Evolutionary conservation across 1,139 yeast species (phyloP), one percentile per base, ranked within the genome.

Genomic region (Hyphopichia khmerensis): DNA sequence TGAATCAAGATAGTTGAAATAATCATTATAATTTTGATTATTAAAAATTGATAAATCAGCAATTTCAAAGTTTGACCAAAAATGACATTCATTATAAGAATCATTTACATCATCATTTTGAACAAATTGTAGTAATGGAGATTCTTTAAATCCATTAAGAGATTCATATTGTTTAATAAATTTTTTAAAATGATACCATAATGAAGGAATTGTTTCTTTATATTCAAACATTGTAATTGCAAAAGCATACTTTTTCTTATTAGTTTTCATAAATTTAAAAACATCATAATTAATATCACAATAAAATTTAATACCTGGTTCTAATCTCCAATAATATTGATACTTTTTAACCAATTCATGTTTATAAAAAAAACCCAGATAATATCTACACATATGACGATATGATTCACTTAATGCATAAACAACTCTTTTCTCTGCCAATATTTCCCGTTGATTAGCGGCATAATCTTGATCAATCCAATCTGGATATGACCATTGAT

Each of bases 1-100:
- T 7, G 33, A 17, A 47, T 68, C 73, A 39, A 68, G 52, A 40
- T 48, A 57, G 10, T 57, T 43, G 42, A 68, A 68, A 40, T 55
- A 60, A 2, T 48, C 45, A 13, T 53, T 46, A 48, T 68, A 68
- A 13, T 52, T 46, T 1, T 44, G 43, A 34, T 52, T 49, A 31
- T 52, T 46, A 43, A 59, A 68, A 2, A 67, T 44, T 16, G 56
- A 53, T 11, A 68, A 46, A 40, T 57, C 59, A 6, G 67, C 73
- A 32, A 68, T 62, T 48, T 68, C 73, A 40, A 67, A 68, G 47
- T 68, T 68, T 37, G 69, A 51, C 74, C 74, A 68, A 45, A 68
- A 67, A 46, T 68, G 73, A 48, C 74, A 68, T 33, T 65, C 47
- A 45, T 68, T 68, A 49, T 66, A 68, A 32, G 65, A 50, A n/a